Base-by-base conservation (phyloP, 805 yeast genomes). In the Yamadazyma tumulicola region DNA sequence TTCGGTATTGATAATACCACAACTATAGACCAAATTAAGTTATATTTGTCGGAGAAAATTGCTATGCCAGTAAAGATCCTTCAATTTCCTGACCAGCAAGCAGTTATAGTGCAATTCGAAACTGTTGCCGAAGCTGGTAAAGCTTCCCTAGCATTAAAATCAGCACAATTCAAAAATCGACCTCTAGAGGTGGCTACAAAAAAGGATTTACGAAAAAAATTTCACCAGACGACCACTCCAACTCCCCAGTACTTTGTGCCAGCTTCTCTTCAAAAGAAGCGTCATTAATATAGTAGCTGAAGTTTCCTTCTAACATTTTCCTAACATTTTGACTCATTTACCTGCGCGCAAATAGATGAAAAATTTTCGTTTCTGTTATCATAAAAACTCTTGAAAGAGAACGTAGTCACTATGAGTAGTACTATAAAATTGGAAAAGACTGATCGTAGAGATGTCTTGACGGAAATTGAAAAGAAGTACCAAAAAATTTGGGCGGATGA, bases 361-460 rank as follows among this genome's bases (percentile, higher is more conserved):
- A 9, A 21, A 21, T 21, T 9, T 9, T 21, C n/a, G 24, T n/a
- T n/a, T n/a, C n/a, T n/a, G n/a, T n/a, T n/a, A n/a, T n/a, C n/a
- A n/a, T n/a, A n/a, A n/a, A n/a, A n/a, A n/a, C n/a, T n/a, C n/a
- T n/a, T n/a, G n/a, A n/a, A n/a, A n/a, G n/a, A n/a, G n/a, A n/a
- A n/a, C n/a, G n/a, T n/a, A 21, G 6, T 12, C 31, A 28, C 11
- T 31, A 65, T 67, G 71, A 64, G 69, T 56, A 60, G 61, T 42
- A 48, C 66, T 19, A 55, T 64, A 35, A 63, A 61, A 48, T 52
- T 63, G 45, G 71, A 69, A 52, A 72, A 85, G 67, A 93, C 99
- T 35, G 76, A 85, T 48, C 88, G 97, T 69, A 82, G 99, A 69
- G 99, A 93, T 74, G 79, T 91, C 36, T 76, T 93, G 51, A 82